A percentile compares a stretch with the other conserved stretches of the same genome.
phyloP scores from a whole-genome alignment of 176 grass and related monocot genomes.

The Aegilops speltoides region DNA sequence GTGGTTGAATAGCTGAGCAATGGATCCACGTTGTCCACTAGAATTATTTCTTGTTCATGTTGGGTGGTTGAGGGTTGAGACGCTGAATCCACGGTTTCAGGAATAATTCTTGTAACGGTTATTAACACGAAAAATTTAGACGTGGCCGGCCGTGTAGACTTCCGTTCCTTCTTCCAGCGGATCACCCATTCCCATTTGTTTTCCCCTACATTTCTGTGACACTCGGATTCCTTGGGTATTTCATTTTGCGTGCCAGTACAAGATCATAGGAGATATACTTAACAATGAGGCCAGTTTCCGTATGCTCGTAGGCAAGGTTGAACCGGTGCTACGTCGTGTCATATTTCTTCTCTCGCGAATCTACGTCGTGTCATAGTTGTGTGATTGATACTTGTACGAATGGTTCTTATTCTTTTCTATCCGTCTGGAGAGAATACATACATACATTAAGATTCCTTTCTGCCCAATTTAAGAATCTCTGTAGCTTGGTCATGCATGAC shows the following conservation, averaged over 20 bases:
- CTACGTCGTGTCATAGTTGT: background rate
- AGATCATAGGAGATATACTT: background rate
- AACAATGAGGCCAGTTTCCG: background rate
- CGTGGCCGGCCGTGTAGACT: no score
- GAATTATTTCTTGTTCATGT: no score
- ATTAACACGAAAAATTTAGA: background rate
- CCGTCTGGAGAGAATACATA: slow-evolving; percentile 4
- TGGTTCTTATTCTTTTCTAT: background rate
- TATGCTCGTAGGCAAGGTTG: no score
- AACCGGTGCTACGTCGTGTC: background rate
- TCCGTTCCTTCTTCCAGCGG: background rate
- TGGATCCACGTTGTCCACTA: no score
- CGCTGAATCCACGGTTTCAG: slow-evolving; percentile 14
- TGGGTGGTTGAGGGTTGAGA: background rate
- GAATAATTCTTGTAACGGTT: background rate
- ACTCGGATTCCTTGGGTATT: background rate
- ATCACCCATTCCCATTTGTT: background rate
- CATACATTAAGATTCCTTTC: background rate
- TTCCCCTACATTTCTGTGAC: background rate
- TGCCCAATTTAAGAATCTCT: background rate
- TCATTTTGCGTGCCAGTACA: background rate
- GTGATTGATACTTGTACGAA: background rate
- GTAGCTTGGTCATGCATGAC: slow-evolving; percentile 29
- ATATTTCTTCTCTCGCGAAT: background rate
- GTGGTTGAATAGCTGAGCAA: no score